phyloP scores from a whole-genome alignment of 306 rosid species.

The Vicia villosa region DNA sequence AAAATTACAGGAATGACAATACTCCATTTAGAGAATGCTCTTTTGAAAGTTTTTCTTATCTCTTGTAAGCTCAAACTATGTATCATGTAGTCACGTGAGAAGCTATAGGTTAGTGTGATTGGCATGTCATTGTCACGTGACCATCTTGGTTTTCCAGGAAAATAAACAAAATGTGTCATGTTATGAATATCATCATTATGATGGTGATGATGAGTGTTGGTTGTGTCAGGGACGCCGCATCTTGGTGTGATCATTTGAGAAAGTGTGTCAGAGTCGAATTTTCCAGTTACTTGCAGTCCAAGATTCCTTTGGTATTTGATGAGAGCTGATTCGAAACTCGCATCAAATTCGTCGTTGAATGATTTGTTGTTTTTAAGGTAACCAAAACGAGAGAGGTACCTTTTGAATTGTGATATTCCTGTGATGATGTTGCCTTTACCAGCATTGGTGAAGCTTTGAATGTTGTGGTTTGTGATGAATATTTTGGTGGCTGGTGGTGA shows the following conservation, averaged over 20 bases:
- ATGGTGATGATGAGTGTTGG: background rate
- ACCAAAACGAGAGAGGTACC: conserved; percentile 53
- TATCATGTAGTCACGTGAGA: conserved; percentile 50
- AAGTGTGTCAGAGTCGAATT: conserved; percentile 51
- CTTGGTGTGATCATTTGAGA: conserved; percentile 53
- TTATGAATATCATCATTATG: background rate
- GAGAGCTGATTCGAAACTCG: conserved; percentile 39
- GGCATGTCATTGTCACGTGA: conserved; percentile 53
- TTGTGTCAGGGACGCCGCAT: conserved; percentile 60
- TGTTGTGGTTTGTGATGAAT: background rate
- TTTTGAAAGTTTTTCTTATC: conserved; percentile 44
- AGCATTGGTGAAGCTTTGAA: conserved; percentile 34
- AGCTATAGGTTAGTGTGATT: conserved; percentile 64
- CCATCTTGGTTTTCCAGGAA: conserved; percentile 83
- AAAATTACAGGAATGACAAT: conserved; percentile 72
- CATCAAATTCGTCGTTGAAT: conserved; percentile 44
- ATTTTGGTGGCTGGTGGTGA: conserved; percentile 22
- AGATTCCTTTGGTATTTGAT: conserved; percentile 48
- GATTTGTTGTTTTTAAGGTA: conserved; percentile 33
- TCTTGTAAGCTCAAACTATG: conserved; percentile 46
- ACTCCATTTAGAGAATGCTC: conserved; percentile 66
- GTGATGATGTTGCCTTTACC: conserved; percentile 31
- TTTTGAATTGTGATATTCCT: conserved; percentile 51
- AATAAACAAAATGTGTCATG: conserved; percentile 45
- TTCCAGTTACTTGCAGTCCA: conserved; percentile 56